Conservation (phyloP, 2,329 filamentous ascomycete species). For the Onygena corvina region DNA sequence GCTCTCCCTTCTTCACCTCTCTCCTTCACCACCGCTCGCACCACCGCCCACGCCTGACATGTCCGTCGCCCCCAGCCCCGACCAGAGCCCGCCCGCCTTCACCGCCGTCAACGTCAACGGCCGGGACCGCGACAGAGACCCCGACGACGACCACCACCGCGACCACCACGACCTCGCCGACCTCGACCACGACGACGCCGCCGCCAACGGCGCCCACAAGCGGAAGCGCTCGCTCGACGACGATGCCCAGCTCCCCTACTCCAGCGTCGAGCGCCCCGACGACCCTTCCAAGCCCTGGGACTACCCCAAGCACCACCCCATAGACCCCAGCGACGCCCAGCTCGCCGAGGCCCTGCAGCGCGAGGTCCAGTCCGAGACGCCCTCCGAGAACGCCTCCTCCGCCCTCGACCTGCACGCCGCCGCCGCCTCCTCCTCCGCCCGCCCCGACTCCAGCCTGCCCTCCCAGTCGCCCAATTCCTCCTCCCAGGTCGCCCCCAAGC, state of each 20-base stretch:
- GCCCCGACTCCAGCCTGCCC: neutral
- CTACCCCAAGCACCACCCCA: slow-evolving; percentile 30
- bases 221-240: no score
- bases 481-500: slow-evolving; percentile 23
- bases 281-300: slow-evolving; percentile 24
- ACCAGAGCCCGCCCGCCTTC: slow-evolving; percentile 35
- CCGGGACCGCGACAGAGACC: neutral
- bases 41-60: no score
- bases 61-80: slow-evolving; percentile 28
- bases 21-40: neutral
- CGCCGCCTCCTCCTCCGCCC: neutral
- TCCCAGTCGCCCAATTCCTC: slow-evolving; percentile 8
- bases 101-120: slow-evolving; percentile 35
- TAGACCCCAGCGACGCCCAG: slow-evolving; percentile 39
- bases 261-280: slow-evolving; percentile 18
- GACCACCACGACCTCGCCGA: no score
- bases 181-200: neutral
- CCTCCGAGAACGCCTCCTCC: slow-evolving; percentile 8
- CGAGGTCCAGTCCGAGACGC: slow-evolving; percentile 32
- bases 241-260: no score
- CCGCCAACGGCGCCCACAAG: slow-evolving; percentile 28
- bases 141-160: neutral
- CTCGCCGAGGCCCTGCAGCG: slow-evolving; percentile 42
- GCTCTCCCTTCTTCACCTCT: slow-evolving; percentile 4
- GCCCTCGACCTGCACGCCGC: neutral